These are phyloP conservation scores for Suhomyces choctaworum DNA, from an alignment of 1,139 yeast species.

Conservation along the genomic window DNA sequence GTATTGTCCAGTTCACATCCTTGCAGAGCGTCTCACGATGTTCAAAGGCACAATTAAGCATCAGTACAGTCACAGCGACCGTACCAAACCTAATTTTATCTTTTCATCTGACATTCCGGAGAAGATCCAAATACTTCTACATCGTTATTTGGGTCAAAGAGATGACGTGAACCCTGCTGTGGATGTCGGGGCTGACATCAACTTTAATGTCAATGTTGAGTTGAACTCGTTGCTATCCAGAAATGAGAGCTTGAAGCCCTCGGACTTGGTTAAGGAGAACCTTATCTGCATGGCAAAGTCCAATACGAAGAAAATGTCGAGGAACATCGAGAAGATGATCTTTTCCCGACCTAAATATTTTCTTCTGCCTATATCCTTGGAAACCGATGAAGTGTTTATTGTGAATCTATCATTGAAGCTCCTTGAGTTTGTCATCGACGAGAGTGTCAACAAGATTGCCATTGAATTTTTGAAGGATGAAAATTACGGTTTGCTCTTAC, in stretches of 20 bases:
- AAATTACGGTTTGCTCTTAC: conserved; percentile 28
- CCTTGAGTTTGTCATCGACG: conserved; percentile 18
- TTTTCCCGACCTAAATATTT: conserved; percentile 9
- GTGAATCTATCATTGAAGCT: conserved; percentile 30
- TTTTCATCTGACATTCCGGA: conserved; percentile 40
- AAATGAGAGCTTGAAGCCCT: conserved; percentile 30
- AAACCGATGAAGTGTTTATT: conserved; percentile 32
- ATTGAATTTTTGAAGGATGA: conserved; percentile 36
- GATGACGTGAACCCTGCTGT: neutral
- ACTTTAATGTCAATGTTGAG: conserved; percentile 36
- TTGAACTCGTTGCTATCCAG: conserved; percentile 37
- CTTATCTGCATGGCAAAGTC: conserved; percentile 36
- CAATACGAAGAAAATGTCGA: conserved; percentile 11
- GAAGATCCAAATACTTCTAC: conserved; percentile 17
- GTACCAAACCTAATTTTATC: conserved; percentile 41
- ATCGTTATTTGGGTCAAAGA: conserved; percentile 7
- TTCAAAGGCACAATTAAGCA: conserved; percentile 6
- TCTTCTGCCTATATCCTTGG: conserved; percentile 8
- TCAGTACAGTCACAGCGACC: conserved; percentile 22
- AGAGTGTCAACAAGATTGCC: conserved; percentile 17
- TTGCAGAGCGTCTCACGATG: conserved; percentile 3
- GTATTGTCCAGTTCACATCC: neutral
- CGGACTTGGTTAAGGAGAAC: conserved; percentile 37
- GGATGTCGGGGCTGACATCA: conserved; percentile 12
- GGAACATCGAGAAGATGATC: conserved; percentile 11